Base-by-base conservation (phyloP, 768 basidiomycete species). In the Trametes gibbosa region DNA sequence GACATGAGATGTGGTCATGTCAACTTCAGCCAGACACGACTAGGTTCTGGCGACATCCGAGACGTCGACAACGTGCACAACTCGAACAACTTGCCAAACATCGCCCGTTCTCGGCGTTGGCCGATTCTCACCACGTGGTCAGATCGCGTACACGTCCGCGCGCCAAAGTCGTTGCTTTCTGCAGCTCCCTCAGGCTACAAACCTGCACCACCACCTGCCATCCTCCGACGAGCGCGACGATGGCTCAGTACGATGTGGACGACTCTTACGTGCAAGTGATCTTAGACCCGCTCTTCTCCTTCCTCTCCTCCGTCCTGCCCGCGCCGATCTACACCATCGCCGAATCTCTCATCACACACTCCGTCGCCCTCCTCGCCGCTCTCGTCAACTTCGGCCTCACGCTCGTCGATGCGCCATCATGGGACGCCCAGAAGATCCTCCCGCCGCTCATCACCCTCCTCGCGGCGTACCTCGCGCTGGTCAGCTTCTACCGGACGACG, bases 401-500 rank as follows among this genome's bases (percentile, higher is more conserved):
- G 2, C 67, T 89, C 16, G 43, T 81, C 14, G 74, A 79, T 25
- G 78, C 79, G 48, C 74, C 77, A 59, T 77, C 82, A 62, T 90
- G 87, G 87, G 81, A 88, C 65, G 75, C 78, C 6, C 85, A 91
- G 69, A 80, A 79, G 27, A 68, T 91, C 47, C 67, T 92, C 19
- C 89, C 90, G 8, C 90, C 90, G 0, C 73, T 92, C 67, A 82
- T 93, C 67, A 86, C 82, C 59, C 71, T 92, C 29, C 71, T 92
- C 51, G 79, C 81, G 5, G 85, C 89, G 19, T 93, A 92, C 72
- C 78, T 91, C 59, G 88, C 89, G 3, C 76, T 93, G n/a, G 61
- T 85, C 41, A 89, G 84, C 69, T 72, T 91, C 52, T 91, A 91
- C 73, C 86, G 89, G 59, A 92, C 91, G 5, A 86, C 90, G 13